A percentile compares a stretch with the other conserved stretches of the same genome.
Conservation (phyloP, 371 early-diverging fungal genomes). For the Fennellomyces sp. region DNA sequence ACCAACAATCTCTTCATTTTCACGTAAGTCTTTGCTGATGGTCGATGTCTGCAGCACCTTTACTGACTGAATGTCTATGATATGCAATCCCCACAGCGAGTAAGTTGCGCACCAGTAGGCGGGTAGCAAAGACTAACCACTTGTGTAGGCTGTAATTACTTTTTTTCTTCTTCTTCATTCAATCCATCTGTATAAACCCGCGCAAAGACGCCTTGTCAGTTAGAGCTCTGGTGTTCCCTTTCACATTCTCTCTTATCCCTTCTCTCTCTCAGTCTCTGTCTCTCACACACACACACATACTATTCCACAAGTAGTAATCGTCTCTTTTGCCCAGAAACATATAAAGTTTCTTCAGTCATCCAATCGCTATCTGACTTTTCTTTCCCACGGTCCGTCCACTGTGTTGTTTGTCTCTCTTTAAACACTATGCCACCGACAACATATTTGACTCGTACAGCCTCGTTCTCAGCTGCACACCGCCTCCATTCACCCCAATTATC, state of each 20-base stretch:
- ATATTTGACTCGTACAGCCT: constrained; percentile 76
- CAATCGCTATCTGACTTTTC: no score
- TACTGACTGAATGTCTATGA: background rate
- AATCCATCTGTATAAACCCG: background rate
- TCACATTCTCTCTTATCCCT: background rate
- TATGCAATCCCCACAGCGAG: background rate
- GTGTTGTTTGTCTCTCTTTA: background rate
- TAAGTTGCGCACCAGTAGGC: background rate
- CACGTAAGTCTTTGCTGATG: constrained; percentile 48
- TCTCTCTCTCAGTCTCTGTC: background rate
- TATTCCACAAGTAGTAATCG: background rate
- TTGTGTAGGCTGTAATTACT: constrained; percentile 1
- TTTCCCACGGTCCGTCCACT: background rate
- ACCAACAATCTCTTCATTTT: constrained; percentile 97
- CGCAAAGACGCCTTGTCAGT: no score
- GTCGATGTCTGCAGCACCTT: no score
- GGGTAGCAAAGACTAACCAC: background rate
- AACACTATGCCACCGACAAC: constrained; percentile 52
- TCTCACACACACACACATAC: background rate
- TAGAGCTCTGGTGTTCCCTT: background rate
- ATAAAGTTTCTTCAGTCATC: no score
- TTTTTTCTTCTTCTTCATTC: background rate
- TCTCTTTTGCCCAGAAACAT: background rate
- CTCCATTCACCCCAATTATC: constrained; percentile 75
- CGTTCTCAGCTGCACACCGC: constrained; percentile 90